These are phyloP conservation scores for Austroboletus festivus DNA, from an alignment of 768 basidiomycete species.

Conservation along the genomic window DNA sequence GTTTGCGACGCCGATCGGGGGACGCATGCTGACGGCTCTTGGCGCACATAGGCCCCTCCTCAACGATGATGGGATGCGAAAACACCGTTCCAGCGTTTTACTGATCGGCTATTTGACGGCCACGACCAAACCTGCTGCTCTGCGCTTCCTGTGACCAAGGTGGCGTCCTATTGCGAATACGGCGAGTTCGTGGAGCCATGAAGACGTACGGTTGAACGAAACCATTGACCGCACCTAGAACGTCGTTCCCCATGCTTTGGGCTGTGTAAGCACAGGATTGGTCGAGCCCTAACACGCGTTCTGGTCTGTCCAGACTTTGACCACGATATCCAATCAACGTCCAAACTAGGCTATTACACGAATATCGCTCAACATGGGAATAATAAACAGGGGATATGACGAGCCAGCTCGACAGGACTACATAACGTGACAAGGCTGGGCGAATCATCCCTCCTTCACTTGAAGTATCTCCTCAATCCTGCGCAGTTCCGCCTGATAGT, in stretches of 20 bases:
- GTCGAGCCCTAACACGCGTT: neutral
- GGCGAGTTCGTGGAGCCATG: constrained; percentile 17
- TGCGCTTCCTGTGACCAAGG: constrained; percentile 5
- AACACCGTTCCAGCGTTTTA: constrained; percentile 20
- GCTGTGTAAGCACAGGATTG: too few species aligned
- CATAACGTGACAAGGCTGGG: constrained; percentile 19
- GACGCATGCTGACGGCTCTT: constrained; percentile 13
- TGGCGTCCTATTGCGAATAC: constrained; percentile 9
- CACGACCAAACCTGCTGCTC: constrained; percentile 27
- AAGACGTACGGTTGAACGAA: too few species aligned
- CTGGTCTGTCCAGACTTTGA: constrained; percentile 17
- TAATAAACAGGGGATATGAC: constrained; percentile 14
- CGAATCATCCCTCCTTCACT: constrained; percentile 27
- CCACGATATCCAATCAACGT: constrained; percentile 6
- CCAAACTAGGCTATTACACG: constrained; percentile 3
- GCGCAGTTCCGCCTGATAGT: constrained; percentile 34
- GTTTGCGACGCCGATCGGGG: constrained; percentile 3
- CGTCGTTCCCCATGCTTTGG: neutral
- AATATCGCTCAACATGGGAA: constrained; percentile 5
- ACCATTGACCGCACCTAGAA: neutral
- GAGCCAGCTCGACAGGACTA: constrained; percentile 24
- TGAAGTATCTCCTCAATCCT: constrained; percentile 33
- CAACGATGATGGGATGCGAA: constrained; percentile 2
- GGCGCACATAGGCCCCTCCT: constrained; percentile 4
- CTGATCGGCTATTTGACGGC: constrained; percentile 25